phyloP scores from a whole-genome alignment of 306 rosid genomes.

The Canavalia ensiformis region DNA sequence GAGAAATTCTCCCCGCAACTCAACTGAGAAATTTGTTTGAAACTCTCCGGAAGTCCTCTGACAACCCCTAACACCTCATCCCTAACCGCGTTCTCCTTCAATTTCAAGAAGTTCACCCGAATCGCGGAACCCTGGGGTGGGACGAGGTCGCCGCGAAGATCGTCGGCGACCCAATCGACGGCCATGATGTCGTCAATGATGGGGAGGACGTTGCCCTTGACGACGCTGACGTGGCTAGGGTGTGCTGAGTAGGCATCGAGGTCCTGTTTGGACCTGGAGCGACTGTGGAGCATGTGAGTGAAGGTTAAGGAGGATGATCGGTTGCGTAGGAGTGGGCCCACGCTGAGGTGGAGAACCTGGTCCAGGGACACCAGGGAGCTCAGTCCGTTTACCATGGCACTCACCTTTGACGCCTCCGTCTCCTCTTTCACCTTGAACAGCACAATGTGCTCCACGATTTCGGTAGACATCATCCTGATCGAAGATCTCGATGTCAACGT shows the following conservation, averaged over 20 bases:
- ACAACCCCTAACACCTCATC: slow-evolving; percentile 67
- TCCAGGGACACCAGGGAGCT: slow-evolving; percentile 65
- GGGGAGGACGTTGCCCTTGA: slow-evolving; percentile 71
- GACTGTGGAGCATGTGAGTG: slow-evolving; percentile 91
- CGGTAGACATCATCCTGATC: slow-evolving; percentile 52
- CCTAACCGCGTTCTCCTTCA: slow-evolving; percentile 66
- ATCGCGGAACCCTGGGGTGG: slow-evolving; percentile 68
- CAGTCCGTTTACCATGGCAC: slow-evolving; percentile 66
- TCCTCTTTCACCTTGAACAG: slow-evolving; percentile 85
- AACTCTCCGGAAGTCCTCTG: slow-evolving; percentile 59
- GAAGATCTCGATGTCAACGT: slow-evolving; percentile 20
- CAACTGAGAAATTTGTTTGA: slow-evolving; percentile 63
- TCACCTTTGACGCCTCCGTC: slow-evolving; percentile 69
- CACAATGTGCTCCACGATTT: slow-evolving; percentile 76
- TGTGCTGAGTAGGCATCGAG: slow-evolving; percentile 67
- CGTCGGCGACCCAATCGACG: slow-evolving; percentile 80
- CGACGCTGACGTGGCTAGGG: slow-evolving; percentile 75
- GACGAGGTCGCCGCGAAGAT: slow-evolving; percentile 33
- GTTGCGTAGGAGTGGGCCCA: slow-evolving; percentile 71
- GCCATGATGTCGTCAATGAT: slow-evolving; percentile 88
- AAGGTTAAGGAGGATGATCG: slow-evolving; percentile 70
- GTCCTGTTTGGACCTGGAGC: slow-evolving; percentile 73
- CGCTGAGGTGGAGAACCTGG: slow-evolving; percentile 69
- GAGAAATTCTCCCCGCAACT: slow-evolving; percentile 83
- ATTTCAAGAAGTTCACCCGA: slow-evolving; percentile 67